Conservation (phyloP, 805 yeast genomes). For the Cyberlindnera samutprakarnensis region DNA sequence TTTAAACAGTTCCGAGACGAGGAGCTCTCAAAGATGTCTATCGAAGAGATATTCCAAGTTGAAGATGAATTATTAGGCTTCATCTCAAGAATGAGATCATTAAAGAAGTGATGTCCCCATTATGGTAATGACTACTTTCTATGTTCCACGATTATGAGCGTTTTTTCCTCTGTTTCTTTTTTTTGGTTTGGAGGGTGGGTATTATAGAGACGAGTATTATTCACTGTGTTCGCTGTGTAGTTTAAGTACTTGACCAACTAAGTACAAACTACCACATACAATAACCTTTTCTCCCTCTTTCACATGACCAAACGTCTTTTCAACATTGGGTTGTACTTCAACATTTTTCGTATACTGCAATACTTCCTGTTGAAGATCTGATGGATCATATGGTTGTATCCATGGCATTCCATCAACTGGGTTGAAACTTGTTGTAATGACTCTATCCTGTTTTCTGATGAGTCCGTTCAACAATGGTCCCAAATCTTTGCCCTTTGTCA, state of each 20-base stretch:
- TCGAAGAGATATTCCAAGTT: conserved; percentile 8
- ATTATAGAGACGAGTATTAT: no score
- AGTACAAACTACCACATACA: conserved; percentile 65
- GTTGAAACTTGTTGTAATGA: conserved; percentile 58
- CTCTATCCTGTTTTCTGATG: conserved; percentile 41
- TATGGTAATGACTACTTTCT: no score
- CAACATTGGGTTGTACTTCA: conserved; percentile 17
- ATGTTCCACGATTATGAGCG: no score
- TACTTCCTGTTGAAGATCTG: conserved; percentile 18
- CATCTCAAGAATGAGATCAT: conserved; percentile 13
- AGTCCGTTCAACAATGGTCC: conserved; percentile 43
- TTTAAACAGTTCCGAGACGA: conserved; percentile 6
- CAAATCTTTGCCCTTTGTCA: conserved; percentile 67
- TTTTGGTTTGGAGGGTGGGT: no score
- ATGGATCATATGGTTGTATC: conserved; percentile 47
- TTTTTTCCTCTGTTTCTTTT: no score
- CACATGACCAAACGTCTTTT: conserved; percentile 22
- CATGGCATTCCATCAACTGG: conserved; percentile 91
- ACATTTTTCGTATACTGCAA: conserved; percentile 24
- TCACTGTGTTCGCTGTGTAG: conserved; percentile 22
- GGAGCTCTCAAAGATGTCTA: conserved; percentile 2
- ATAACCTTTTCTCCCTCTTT: conserved; percentile 27
- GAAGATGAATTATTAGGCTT: conserved; percentile 6
- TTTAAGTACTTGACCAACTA: conserved; percentile 49
- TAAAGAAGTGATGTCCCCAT: no score